phyloP scores from a whole-genome alignment of 805 yeast genomes.

The Nakazawaea siamensis region DNA sequence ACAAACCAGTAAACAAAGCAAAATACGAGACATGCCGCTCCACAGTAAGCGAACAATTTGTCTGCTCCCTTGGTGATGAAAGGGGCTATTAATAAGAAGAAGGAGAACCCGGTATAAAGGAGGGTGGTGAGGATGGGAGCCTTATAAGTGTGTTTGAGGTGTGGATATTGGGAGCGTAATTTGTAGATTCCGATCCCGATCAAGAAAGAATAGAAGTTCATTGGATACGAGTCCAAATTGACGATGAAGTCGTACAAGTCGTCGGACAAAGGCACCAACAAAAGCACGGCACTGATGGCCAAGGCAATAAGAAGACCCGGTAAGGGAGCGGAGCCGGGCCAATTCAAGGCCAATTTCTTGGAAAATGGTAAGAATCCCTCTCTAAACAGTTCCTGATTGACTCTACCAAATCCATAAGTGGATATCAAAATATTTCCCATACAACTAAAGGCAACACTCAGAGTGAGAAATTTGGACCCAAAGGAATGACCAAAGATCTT shows the following conservation, averaged over 20 bases:
- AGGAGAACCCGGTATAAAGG: slow-evolving; percentile 26
- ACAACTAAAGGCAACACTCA: slow-evolving; percentile 52
- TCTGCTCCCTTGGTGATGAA: slow-evolving; percentile 44
- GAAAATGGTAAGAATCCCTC: slow-evolving; percentile 57
- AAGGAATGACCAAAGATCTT: slow-evolving; percentile 43
- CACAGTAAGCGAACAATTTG: slow-evolving; percentile 37
- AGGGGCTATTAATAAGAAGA: slow-evolving; percentile 38
- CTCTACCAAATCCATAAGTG: slow-evolving; percentile 48
- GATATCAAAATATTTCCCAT: slow-evolving; percentile 59
- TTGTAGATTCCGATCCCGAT: slow-evolving; percentile 31
- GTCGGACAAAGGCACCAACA: slow-evolving; percentile 27
- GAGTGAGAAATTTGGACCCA: slow-evolving; percentile 47
- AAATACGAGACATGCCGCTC: slow-evolving; percentile 29
- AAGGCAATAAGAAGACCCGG: slow-evolving; percentile 34
- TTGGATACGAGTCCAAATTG: slow-evolving; percentile 33
- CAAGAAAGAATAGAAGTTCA: slow-evolving; percentile 25
- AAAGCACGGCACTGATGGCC: slow-evolving; percentile 22
- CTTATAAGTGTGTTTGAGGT: slow-evolving; percentile 38
- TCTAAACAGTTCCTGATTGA: slow-evolving; percentile 57
- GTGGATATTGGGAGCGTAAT: slow-evolving; percentile 33
- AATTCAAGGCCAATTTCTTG: slow-evolving; percentile 41
- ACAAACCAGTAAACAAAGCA: slow-evolving; percentile 49
- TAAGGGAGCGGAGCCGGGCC: slow-evolving; percentile 50
- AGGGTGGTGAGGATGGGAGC: slow-evolving; percentile 41
- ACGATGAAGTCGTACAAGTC: slow-evolving; percentile 34